Percentiles rank a stretch among this genome's conserved stretches.
phyloP scores from a whole-genome alignment of 805 yeast species.

The Dipodascopsis uninucleata region DNA sequence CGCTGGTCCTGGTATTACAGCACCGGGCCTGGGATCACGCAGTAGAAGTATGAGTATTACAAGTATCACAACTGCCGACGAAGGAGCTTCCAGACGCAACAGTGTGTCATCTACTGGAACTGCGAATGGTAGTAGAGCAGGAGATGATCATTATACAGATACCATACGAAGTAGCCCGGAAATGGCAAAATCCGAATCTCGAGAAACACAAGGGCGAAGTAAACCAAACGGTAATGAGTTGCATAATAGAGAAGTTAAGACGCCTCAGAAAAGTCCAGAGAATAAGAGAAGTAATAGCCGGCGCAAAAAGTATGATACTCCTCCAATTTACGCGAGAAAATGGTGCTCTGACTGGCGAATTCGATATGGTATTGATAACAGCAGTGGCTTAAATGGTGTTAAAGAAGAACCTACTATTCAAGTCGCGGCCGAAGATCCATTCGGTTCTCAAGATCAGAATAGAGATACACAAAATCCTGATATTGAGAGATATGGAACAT shows the following conservation, averaged over 20 bases:
- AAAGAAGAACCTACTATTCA: neutral
- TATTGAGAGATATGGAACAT: constrained; percentile 37
- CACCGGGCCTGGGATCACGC: constrained; percentile 5
- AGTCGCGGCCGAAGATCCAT: constrained; percentile 27
- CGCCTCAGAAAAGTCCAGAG: neutral
- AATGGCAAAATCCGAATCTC: too few relatives aligned
- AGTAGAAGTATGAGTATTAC: constrained; percentile 22
- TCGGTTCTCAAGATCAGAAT: constrained; percentile 19
- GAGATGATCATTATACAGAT: constrained; percentile 1
- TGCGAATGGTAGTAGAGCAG: neutral
- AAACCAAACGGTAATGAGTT: neutral
- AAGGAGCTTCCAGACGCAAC: neutral
- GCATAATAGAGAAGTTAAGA: neutral
- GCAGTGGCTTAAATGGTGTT: constrained; percentile 16
- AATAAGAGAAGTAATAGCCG: constrained; percentile 36
- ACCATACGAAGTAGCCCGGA: too few relatives aligned
- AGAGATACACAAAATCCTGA: neutral
- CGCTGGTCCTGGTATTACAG: too few relatives aligned
- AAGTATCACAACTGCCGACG: constrained; percentile 8
- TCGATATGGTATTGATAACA: neutral
- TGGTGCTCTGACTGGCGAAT: constrained; percentile 47
- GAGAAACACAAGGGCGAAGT: too few relatives aligned
- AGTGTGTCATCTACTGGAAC: constrained; percentile 6
- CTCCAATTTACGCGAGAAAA: constrained; percentile 79
- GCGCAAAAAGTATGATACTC: constrained; percentile 60